Conservation (phyloP, 371 early-diverging fungal species). For the Rhizopus sp. region DNA sequence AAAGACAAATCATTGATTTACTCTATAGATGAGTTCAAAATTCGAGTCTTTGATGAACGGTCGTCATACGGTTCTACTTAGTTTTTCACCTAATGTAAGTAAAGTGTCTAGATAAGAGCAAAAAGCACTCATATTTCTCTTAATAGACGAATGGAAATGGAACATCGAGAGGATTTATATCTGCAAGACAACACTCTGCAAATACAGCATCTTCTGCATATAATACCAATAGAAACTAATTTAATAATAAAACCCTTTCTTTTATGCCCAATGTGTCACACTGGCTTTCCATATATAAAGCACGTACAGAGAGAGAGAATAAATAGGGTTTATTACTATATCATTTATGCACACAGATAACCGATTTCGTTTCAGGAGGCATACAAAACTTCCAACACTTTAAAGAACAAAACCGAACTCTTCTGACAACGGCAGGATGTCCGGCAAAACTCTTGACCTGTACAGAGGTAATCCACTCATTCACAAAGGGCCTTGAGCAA, state of each 20-base stretch:
- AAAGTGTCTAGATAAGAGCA: background rate
- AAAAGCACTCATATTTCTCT: background rate
- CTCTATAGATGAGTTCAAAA: background rate
- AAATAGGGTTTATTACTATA: no score
- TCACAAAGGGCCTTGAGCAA: constrained; percentile 57
- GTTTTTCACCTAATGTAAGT: background rate
- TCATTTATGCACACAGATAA: constrained; percentile 23
- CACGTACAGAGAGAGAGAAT: background rate
- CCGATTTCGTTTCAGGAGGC: constrained; percentile 24
- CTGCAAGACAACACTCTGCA: no score
- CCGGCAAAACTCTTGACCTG: constrained; percentile 62
- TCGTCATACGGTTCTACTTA: background rate
- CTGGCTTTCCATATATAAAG: background rate
- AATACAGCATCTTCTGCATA: no score
- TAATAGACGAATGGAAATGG: no score
- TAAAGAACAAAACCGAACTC: constrained; percentile 59
- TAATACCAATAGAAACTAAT: no score
- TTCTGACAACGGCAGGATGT: constrained; percentile 61
- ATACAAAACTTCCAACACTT: constrained; percentile 47
- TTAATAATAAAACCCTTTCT: no score
- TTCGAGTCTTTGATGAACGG: background rate
- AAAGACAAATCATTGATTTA: background rate
- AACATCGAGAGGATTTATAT: no score
- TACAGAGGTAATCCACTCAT: constrained; percentile 66
- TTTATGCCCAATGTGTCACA: no score